A percentile compares a stretch with the other conserved stretches of the same genome.
Evolutionary conservation across 1,284 basidiomycete species (phyloP).

Genomic region (Irpex sp.): DNA sequence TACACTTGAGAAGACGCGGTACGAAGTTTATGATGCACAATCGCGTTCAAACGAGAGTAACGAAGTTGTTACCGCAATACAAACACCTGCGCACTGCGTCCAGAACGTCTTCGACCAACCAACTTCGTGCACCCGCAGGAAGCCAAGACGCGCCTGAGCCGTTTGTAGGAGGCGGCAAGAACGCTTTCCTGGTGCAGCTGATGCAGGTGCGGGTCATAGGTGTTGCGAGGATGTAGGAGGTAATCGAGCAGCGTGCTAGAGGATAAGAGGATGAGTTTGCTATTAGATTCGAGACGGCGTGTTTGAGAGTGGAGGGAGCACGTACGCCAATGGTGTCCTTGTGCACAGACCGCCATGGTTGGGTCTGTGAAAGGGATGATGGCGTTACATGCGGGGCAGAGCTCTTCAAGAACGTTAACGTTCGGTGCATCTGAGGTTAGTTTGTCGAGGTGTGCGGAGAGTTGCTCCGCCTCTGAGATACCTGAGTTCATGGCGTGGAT

Average conservation of each 20-base stretch:
- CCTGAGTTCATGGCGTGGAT: conserved; percentile 48
- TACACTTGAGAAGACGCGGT: neutral
- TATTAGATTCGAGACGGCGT: conserved; percentile 1
- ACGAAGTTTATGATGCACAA: neutral
- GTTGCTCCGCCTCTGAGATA: conserved; percentile 44
- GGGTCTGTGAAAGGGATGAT: conserved; percentile 54
- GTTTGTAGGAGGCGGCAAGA: conserved; percentile 45
- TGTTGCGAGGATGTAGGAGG: conserved; percentile 67
- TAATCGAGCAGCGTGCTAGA: conserved; percentile 66
- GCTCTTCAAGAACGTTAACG: conserved; percentile 38
- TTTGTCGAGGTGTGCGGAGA: conserved; percentile 39
- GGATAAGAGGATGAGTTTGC: neutral
- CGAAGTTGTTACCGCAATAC: conserved; percentile 67
- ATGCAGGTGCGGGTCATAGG: conserved; percentile 66
- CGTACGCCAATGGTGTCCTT: conserved; percentile 68
- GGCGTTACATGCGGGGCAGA: conserved; percentile 65
- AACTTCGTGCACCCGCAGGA: conserved; percentile 47
- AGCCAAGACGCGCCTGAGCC: conserved; percentile 29
- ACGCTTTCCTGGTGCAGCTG: conserved; percentile 67
- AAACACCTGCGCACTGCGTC: conserved; percentile 62
- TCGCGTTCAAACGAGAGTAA: conserved; percentile 33
- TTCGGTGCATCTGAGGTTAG: conserved; percentile 24
- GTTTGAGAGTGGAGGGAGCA: conserved; percentile 1
- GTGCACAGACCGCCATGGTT: conserved; percentile 53
- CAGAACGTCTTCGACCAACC: conserved; percentile 61